Percentiles rank a stretch among this genome's conserved stretches.
Evolutionary conservation across 371 early-diverging fungal species (phyloP).

Genomic region (Rhizopus microsporus): DNA sequence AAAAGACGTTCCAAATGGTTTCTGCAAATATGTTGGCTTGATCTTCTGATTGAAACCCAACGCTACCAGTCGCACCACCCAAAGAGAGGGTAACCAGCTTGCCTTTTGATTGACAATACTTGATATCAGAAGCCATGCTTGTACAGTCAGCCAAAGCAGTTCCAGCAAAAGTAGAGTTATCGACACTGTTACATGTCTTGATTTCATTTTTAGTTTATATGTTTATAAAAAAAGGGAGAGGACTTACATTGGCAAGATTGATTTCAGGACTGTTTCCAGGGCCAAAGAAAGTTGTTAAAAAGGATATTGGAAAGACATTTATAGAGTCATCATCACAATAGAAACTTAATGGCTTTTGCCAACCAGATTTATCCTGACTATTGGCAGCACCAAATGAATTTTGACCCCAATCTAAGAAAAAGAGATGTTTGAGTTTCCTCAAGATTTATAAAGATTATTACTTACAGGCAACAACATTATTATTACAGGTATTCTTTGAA

Average conservation of each 20-base stretch:
- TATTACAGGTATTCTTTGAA: slow-evolving; percentile 41
- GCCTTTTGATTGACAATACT: slow-evolving; percentile 56
- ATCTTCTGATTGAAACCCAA: slow-evolving; percentile 47
- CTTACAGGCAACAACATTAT: slow-evolving; percentile 49
- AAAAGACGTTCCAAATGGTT: slow-evolving; percentile 57
- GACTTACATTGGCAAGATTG: slow-evolving; percentile 63
- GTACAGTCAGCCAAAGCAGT: slow-evolving; percentile 55
- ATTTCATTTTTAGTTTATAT: neutral
- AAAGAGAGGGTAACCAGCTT: slow-evolving; percentile 58
- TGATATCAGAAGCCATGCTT: slow-evolving; percentile 52
- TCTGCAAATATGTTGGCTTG: slow-evolving; percentile 53
- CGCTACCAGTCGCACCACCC: slow-evolving; percentile 60
- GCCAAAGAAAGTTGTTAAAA: slow-evolving; percentile 66
- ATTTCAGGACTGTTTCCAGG: slow-evolving; percentile 46
- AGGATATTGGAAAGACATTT: slow-evolving; percentile 67
- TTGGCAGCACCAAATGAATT: slow-evolving; percentile 54
- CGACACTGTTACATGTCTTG: slow-evolving; percentile 39
- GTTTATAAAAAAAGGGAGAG: too few relatives aligned
- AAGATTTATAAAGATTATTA: neutral
- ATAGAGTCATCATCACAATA: slow-evolving; percentile 66
- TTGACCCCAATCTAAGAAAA: slow-evolving; percentile 49
- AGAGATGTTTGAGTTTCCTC: too few relatives aligned
- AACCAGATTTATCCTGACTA: slow-evolving; percentile 24
- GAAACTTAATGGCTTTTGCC: slow-evolving; percentile 54
- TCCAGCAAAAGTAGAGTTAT: slow-evolving; percentile 53